Percentiles rank a stretch among this genome's conserved stretches.
Conservation (phyloP, 805 yeast species). For the Saturnispora hagleri region DNA sequence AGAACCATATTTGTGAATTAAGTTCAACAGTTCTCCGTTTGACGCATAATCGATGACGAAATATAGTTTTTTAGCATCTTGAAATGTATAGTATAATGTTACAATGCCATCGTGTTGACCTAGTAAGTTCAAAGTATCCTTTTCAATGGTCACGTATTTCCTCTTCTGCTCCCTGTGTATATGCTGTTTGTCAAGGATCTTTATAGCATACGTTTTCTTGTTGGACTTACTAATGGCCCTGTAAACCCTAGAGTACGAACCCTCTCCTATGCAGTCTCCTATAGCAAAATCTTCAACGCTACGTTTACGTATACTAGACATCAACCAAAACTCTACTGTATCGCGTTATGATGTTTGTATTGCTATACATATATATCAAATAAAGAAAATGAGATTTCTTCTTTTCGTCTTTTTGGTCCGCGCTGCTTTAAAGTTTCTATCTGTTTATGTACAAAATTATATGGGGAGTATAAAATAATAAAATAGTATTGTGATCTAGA, state of each 20-base stretch:
- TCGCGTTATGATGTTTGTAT: neutral
- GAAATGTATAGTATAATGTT: constrained; percentile 86
- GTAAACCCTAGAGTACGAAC: constrained; percentile 90
- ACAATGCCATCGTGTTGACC: constrained; percentile 95
- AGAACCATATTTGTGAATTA: constrained; percentile 71
- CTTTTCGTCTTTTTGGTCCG: neutral
- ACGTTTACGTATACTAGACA: constrained; percentile 32
- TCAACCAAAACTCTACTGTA: constrained; percentile 3
- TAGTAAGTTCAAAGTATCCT: constrained; percentile 74
- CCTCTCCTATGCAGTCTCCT: constrained; percentile 86
- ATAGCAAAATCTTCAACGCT: constrained; percentile 81
- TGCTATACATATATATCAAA: neutral
- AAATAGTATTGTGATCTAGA: neutral
- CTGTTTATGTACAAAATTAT: neutral
- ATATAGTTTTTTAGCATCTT: constrained; percentile 78
- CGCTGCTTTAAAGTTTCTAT: neutral
- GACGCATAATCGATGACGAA: constrained; percentile 92
- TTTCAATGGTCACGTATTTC: constrained; percentile 93
- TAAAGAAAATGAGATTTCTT: neutral
- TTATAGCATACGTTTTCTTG: constrained; percentile 75
- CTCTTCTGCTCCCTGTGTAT: constrained; percentile 91
- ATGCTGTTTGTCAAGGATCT: constrained; percentile 83
- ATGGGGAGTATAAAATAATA: neutral
- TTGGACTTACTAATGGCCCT: constrained; percentile 75
- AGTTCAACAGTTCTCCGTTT: constrained; percentile 82